Base-by-base conservation (phyloP, 2,329 filamentous ascomycete genomes). In the Pyricularia pennisetigena region DNA sequence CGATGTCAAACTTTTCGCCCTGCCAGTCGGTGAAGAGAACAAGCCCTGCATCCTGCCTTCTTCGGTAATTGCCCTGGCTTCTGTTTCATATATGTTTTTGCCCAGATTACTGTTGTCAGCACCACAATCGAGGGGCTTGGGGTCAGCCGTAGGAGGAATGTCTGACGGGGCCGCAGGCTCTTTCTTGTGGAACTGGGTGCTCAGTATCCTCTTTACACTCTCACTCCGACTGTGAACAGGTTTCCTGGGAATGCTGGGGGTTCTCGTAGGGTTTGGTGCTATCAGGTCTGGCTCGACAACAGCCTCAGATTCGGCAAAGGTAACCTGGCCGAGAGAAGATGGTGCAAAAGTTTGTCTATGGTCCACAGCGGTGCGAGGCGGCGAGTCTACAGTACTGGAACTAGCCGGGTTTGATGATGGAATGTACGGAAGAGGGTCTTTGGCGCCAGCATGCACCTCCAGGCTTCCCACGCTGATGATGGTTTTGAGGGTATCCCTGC, bases 401-500 rank as follows among this genome's bases (percentile, higher is more conserved):
- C 41, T 49, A 8, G n/a, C 26, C 16, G 61, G 16, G 20, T 54
- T 54, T 54, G 41, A 16, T 54, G 41, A 54, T 4, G 41, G 41
- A 8, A 54, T 54, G 41, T 30, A 26, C 2, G 61, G 61, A 23
- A 63, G 61, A 28, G 61, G 12, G 8, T 63, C 61, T 65, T 35
- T 49, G 30, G 32, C 49, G 65, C 70, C 74, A 20, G 72, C 65
- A 23, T 66, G 64, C 10, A 41, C 70, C 64, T 83, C 81, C 23
- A 80, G 74, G 65, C 82, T 84, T 6, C 80, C 82, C 9, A 84
- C 82, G 69, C 83, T 84, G 67, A 84, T 72, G 23, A 85, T 83
- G 0, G 82, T 84, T 67, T 81, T 81, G 29, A 84, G 72, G 0
- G 81, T 83, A 29, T 83, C 82, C 70, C 79, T 79, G 72, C 80